Conservation (phyloP, 148 eudicot genomes). For the Camellia lanceoleosa region DNA sequence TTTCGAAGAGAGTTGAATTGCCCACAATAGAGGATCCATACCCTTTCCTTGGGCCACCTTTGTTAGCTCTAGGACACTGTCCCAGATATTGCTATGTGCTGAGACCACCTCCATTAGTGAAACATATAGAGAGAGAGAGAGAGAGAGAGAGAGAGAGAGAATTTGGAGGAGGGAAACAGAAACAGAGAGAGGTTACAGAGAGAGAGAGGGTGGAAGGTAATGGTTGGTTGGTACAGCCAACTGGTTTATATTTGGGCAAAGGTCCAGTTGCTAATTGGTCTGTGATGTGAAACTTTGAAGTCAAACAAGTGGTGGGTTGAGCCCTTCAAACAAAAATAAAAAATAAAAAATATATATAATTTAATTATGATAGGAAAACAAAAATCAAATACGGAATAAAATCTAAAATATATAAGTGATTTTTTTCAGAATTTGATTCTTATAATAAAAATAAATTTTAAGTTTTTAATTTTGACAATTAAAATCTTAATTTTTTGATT, state of each 20-base stretch:
- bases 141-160: neutral
- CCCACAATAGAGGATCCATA: constrained; percentile 75
- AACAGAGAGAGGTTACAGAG: neutral
- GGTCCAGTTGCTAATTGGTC: neutral
- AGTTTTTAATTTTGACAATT: no score
- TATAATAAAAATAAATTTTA: no score
- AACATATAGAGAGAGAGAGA: constrained; percentile 19
- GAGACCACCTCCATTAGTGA: constrained; percentile 40
- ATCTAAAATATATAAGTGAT: no score
- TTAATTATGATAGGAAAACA: no score
- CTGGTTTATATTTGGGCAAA: neutral
- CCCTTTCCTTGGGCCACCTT: constrained; percentile 64
- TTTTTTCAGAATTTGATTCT: no score
- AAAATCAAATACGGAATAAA: no score
- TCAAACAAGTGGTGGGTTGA: neutral
- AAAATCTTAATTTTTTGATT: no score
- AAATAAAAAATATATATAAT: neutral
- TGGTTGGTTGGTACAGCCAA: constrained; percentile 12
- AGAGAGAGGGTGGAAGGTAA: neutral
- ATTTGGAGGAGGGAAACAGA: neutral
- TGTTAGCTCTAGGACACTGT: constrained; percentile 52
- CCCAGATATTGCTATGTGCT: constrained; percentile 38
- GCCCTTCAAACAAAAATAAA: neutral
- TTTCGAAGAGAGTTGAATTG: constrained; percentile 58
- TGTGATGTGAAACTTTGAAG: constrained; percentile 7